Conservation (phyloP, 805 yeast species). For the Candida vartiovaarae region DNA sequence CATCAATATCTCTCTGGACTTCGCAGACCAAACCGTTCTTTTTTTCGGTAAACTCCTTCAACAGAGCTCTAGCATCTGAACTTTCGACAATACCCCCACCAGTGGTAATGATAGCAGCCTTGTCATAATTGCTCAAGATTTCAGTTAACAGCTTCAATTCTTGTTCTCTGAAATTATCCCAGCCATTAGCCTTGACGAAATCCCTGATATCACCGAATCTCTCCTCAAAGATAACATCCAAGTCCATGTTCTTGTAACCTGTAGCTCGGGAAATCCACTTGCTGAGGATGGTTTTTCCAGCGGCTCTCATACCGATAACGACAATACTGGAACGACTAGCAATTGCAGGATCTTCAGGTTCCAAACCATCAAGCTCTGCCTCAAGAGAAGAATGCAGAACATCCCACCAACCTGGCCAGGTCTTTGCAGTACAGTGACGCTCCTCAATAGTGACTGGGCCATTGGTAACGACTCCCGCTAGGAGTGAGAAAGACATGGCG, state of each 20-base stretch:
- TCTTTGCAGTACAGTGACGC: constrained; percentile 89
- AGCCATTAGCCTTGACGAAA: constrained; percentile 58
- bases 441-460: constrained; percentile 68
- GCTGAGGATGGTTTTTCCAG: constrained; percentile 87
- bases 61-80: constrained; percentile 52
- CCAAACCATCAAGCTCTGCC: constrained; percentile 65
- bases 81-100: constrained; percentile 96
- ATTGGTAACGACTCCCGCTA: constrained; percentile 59
- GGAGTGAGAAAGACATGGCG: constrained; percentile 91
- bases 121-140: constrained; percentile 33
- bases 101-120: constrained; percentile 66
- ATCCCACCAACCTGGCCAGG: constrained; percentile 99
- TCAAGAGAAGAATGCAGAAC: constrained; percentile 63
- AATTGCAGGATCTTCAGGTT: constrained; percentile 29
- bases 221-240: constrained; percentile 67
- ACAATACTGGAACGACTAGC: constrained; percentile 48
- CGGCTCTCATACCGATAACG: constrained; percentile 96
- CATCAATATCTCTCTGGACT: constrained; percentile 79
- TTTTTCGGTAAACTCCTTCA: constrained; percentile 43
- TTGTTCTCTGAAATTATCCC: constrained; percentile 77
- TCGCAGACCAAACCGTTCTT: constrained; percentile 73
- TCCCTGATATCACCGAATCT: constrained; percentile 46
- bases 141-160: constrained; percentile 56
- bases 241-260: constrained; percentile 64
- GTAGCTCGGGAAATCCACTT: constrained; percentile 66